Base-by-base conservation (phyloP, 192 early-diverging fungal genomes). In the Podila epigama region DNA sequence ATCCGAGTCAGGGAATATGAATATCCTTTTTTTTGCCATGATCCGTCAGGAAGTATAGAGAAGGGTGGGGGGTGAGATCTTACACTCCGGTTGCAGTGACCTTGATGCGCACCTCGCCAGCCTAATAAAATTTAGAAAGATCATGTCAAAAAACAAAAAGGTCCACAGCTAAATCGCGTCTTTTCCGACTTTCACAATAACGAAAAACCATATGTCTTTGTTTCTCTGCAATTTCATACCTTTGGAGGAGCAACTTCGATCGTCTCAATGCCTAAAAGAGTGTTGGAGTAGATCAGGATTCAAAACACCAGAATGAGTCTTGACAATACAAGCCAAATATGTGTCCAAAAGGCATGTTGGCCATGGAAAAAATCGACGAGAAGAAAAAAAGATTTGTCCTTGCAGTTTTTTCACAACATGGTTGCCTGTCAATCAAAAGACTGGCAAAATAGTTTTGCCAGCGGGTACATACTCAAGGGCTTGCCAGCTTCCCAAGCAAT, bases 191-290 rank as follows among this genome's bases (percentile, higher is more conserved):
- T n/a, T n/a, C n/a, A n/a, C n/a, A n/a, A n/a, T n/a, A n/a, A n/a
- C n/a, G n/a, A n/a, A n/a, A n/a, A n/a, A n/a, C n/a, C n/a, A n/a
- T n/a, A n/a, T n/a, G n/a, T n/a, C n/a, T n/a, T n/a, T n/a, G n/a
- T n/a, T n/a, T n/a, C n/a, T n/a, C n/a, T n/a, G n/a, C n/a, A n/a
- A n/a, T n/a, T n/a, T n/a, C 44, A 48, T 48, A 48, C 44, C 81
- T 93, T 92, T 35, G 97, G 97, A 35, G 96, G 94, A 31, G 91
- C 95, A 51, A 99, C 97, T 79, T 97, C 93, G 62, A 99, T 86
- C 57, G 94, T 92, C 70, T 99, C 97, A 61, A 99, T 88, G 50
- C 83, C 93, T 96, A 77, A 29, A 40, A 18, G 18, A 27, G 22
- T 41, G 22, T 44, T n/a, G n/a, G n/a, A n/a, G 42, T 11, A 48